Evolutionary conservation across 1,284 basidiomycete species (phyloP).

Genomic region (Cryptococcus sp.): DNA sequence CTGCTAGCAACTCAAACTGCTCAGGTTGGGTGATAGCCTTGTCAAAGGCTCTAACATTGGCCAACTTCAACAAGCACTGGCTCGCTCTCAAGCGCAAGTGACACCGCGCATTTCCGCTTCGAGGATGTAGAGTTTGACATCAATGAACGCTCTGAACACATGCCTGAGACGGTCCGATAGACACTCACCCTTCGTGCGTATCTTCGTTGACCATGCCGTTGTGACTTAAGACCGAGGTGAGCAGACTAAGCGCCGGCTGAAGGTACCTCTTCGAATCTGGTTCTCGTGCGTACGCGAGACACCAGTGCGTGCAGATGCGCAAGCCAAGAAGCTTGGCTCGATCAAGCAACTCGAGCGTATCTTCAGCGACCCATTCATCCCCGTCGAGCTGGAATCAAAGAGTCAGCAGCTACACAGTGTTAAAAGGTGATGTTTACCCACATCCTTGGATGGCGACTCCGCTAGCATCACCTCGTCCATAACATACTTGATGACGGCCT

Average conservation of each 20-base stretch:
- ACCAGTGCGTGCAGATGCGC: constrained; percentile 76
- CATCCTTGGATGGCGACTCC: constrained; percentile 57
- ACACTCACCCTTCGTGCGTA: constrained; percentile 65
- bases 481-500: constrained; percentile 69
- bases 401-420: not conserved
- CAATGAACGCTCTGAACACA: too few relatives aligned
- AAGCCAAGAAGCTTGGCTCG: constrained; percentile 72
- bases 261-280: constrained; percentile 67
- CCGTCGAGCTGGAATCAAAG: constrained; percentile 57
- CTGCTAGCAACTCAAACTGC: constrained; percentile 70
- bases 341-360: constrained; percentile 56
- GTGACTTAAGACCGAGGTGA: constrained; percentile 66
- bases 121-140: not conserved
- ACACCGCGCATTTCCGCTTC: constrained; percentile 39
- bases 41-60: constrained; percentile 65
- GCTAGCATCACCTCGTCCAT: constrained; percentile 70
- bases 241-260: constrained; percentile 71
- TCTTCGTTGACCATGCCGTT: constrained; percentile 66
- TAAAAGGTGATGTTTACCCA: not conserved
- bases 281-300: constrained; percentile 65
- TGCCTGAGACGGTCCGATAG: not conserved
- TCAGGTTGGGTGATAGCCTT: constrained; percentile 57
- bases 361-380: constrained; percentile 73
- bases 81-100: constrained; percentile 77
- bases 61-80: constrained; percentile 76